These are phyloP conservation scores for Inga leiocalycina DNA, from an alignment of 306 rosid genomes.

Conservation along the genomic window DNA sequence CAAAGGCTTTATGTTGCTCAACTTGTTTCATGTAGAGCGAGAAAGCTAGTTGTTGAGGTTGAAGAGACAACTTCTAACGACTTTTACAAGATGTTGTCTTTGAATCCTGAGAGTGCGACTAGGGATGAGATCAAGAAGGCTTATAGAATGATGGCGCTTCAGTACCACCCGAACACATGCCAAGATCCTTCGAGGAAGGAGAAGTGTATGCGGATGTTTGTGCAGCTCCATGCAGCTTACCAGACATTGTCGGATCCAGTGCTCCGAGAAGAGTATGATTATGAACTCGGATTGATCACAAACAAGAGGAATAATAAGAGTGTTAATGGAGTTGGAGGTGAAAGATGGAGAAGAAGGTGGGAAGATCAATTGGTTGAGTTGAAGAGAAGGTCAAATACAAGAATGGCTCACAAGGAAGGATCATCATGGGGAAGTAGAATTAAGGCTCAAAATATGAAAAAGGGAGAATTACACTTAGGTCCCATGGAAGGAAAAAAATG, in stretches of 20 bases:
- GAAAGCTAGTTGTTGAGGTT: background rate
- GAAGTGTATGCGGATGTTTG: slow-evolving; percentile 55
- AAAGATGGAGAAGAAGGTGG: slow-evolving; percentile 44
- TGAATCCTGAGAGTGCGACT: slow-evolving; percentile 48
- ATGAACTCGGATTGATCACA: slow-evolving; percentile 33
- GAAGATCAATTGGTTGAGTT: slow-evolving; percentile 52
- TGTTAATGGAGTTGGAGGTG: background rate
- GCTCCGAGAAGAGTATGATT: slow-evolving; percentile 56
- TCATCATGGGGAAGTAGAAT: slow-evolving; percentile 51
- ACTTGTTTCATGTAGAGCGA: slow-evolving; percentile 35
- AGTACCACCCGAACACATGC: slow-evolving; percentile 67
- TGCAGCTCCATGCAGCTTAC: slow-evolving; percentile 59
- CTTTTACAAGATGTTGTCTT: slow-evolving; percentile 49
- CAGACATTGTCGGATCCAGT: slow-evolving; percentile 52
- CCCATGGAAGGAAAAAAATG: no score
- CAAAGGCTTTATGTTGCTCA: background rate
- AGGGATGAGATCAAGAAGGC: slow-evolving; percentile 63
- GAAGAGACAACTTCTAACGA: slow-evolving; percentile 6
- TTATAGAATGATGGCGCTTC: slow-evolving; percentile 59
- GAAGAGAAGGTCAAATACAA: slow-evolving; percentile 45
- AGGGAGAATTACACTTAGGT: no score
- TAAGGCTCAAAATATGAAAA: slow-evolving; percentile 30
- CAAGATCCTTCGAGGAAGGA: slow-evolving; percentile 48
- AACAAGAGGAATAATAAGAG: background rate
- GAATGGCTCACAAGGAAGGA: slow-evolving; percentile 31